Percentiles rank a stretch among this genome's conserved stretches.
Conservation (phyloP, 2,329 filamentous ascomycete species). For the Neofusicoccum umdonicola region DNA sequence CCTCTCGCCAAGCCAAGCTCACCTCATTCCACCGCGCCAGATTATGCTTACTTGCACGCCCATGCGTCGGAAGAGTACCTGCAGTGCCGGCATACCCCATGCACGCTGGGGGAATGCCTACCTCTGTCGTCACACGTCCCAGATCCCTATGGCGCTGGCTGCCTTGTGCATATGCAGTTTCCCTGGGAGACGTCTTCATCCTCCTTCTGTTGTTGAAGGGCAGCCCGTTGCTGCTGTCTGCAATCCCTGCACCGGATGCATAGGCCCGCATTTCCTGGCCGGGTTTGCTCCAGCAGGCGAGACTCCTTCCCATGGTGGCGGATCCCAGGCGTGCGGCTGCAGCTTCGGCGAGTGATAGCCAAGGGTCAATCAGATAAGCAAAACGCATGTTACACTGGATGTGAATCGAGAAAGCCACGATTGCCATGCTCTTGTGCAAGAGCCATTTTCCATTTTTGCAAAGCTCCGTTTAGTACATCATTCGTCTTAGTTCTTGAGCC, state of each 20-base stretch:
- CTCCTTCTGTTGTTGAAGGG: neutral
- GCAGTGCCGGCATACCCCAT: neutral
- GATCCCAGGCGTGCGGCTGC: neutral
- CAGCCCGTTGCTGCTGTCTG: neutral
- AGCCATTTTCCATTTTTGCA: neutral
- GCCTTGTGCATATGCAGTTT: neutral
- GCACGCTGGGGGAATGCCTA: neutral
- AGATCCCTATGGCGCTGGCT: neutral
- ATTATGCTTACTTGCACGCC: constrained; percentile 4
- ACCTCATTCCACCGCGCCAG: neutral
- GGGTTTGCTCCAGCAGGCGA: neutral
- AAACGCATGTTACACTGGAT: neutral
- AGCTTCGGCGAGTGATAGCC: neutral
- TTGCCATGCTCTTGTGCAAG: neutral
- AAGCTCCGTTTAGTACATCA: neutral
- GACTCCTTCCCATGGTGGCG: neutral
- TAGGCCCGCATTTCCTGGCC: neutral
- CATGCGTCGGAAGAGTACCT: neutral
- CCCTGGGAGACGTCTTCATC: too few species aligned
- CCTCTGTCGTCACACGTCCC: neutral
- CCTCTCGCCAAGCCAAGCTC: neutral
- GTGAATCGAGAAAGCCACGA: neutral
- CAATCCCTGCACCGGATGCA: neutral
- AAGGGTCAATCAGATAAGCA: neutral
- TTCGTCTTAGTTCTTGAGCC: neutral